These are phyloP conservation scores for Halenospora varia DNA, from an alignment of 495 filamentous ascomycete genomes.

Conservation along the genomic window DNA sequence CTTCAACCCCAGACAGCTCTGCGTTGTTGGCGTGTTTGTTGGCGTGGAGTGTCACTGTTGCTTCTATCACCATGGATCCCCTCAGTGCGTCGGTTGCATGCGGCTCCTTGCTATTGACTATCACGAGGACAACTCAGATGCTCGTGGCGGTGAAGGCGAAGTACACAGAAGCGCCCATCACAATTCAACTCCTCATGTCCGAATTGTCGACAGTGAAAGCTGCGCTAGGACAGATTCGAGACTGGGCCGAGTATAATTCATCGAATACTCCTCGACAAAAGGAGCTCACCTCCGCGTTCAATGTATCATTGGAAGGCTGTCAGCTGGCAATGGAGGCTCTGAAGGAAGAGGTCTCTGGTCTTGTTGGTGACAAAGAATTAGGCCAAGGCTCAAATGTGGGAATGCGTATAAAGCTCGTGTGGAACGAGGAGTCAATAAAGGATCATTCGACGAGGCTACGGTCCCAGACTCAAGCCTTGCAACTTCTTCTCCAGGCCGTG, in stretches of 20 bases:
- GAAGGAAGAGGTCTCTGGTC: constrained; percentile 33
- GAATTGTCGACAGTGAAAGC: constrained; percentile 38
- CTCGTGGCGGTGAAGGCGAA: constrained; percentile 34
- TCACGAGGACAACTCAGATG: constrained; percentile 32
- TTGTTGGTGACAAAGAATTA: constrained; percentile 25
- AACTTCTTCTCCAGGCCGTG: constrained; percentile 40
- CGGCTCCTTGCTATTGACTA: too few relatives aligned
- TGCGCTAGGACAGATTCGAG: constrained; percentile 37
- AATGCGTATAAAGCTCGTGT: constrained; percentile 29
- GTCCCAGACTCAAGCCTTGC: constrained; percentile 38
- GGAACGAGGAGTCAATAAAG: constrained; percentile 42
- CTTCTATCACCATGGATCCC: too few relatives aligned
- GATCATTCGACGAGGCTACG: constrained; percentile 37
- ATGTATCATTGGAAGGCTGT: constrained; percentile 39
- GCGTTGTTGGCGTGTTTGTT: too few relatives aligned
- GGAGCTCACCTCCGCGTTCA: constrained; percentile 33
- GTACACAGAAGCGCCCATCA: constrained; percentile 39
- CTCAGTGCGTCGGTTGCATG: too few relatives aligned
- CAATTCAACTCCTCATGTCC: constrained; percentile 36
- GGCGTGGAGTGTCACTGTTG: too few relatives aligned
- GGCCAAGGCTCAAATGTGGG: constrained; percentile 21
- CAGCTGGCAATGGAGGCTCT: constrained; percentile 36
- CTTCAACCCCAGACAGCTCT: too few relatives aligned
- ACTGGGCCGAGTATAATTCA: constrained; percentile 33
- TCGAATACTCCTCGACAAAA: constrained; percentile 23